phyloP scores from a whole-genome alignment of 495 filamentous ascomycete genomes.

The Talaromyces nanjingensis region DNA sequence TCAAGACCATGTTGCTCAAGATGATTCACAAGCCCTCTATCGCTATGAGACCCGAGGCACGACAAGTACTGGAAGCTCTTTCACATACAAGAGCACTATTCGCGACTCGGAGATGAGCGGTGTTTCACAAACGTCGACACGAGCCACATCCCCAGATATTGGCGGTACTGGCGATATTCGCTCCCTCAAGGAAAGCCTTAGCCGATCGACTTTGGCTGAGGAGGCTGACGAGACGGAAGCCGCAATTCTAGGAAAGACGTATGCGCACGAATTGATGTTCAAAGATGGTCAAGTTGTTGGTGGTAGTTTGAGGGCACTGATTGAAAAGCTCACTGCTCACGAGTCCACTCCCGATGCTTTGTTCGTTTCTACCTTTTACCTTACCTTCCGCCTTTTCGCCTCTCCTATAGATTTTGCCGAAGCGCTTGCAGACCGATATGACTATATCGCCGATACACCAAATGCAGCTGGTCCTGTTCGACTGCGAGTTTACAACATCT shows the following conservation, averaged over 20 bases:
- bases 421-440: conserved; percentile 79
- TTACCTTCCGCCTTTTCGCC: conserved; percentile 94
- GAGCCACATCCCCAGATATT: conserved; percentile 82
- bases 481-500: conserved; percentile 87
- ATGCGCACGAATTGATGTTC: conserved; percentile 84
- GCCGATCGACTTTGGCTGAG: conserved; percentile 59
- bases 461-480: conserved; percentile 72
- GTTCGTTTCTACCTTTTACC: conserved; percentile 92
- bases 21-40: conserved; percentile 7
- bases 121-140: conserved; percentile 75
- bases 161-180: conserved; percentile 32
- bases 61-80: conserved; percentile 56
- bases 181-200: conserved; percentile 48
- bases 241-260: conserved; percentile 78
- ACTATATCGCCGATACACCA: conserved; percentile 76
- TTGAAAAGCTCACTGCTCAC: conserved; percentile 89
- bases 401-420: conserved; percentile 73
- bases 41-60: conserved; percentile 12
- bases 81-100: conserved; percentile 65
- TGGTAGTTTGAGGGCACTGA: conserved; percentile 81
- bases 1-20: conserved; percentile 3
- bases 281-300: conserved; percentile 94
- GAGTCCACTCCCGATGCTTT: conserved; percentile 88
- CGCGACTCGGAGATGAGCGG: conserved; percentile 78
- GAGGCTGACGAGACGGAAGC: conserved; percentile 71